These are phyloP conservation scores for Aspergillus incahuasiensis DNA, from an alignment of 495 filamentous ascomycete genomes.

Conservation along the genomic window DNA sequence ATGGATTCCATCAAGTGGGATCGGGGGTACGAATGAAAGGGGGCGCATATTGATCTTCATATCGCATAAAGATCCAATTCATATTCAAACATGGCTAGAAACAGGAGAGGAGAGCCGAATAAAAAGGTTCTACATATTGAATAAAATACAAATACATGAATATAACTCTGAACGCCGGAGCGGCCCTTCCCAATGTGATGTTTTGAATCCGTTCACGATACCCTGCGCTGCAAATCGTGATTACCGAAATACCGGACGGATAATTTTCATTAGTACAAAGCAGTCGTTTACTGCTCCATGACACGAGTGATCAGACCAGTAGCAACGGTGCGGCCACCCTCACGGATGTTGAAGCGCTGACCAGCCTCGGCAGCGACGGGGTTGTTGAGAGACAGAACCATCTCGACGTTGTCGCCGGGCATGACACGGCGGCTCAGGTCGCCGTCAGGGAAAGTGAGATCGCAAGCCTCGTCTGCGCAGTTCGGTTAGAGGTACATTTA, in stretches of 20 bases:
- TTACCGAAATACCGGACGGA: conserved; percentile 26
- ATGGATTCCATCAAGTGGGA: no score
- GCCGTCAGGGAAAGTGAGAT: conserved; percentile 78
- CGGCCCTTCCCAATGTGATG: conserved; percentile 19
- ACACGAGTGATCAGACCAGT: conserved; percentile 89
- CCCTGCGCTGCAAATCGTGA: conserved; percentile 38
- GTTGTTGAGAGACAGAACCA: conserved; percentile 73
- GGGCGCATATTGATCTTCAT: no score
- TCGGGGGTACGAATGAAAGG: no score
- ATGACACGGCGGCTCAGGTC: conserved; percentile 74
- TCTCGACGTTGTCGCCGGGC: conserved; percentile 98
- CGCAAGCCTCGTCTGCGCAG: conserved; percentile 65
- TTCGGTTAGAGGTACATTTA: conserved; percentile 5
- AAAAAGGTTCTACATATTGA: conserved; percentile 39
- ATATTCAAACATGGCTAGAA: conserved; percentile 20
- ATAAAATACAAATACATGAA: conserved; percentile 39
- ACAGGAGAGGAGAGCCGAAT: conserved; percentile 25
- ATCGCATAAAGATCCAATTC: conserved; percentile 14
- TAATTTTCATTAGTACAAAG: conserved; percentile 35
- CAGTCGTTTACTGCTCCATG: conserved; percentile 37
- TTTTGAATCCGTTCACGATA: conserved; percentile 33
- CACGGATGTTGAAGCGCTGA: conserved; percentile 93
- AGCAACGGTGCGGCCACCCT: conserved; percentile 89
- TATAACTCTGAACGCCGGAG: conserved; percentile 41
- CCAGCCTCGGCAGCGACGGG: conserved; percentile 83